Percentiles rank a stretch among this genome's conserved stretches.
These are phyloP conservation scores for Lepidopterella palustris DNA, from an alignment of 495 filamentous ascomycete genomes.

Conservation along the genomic window DNA sequence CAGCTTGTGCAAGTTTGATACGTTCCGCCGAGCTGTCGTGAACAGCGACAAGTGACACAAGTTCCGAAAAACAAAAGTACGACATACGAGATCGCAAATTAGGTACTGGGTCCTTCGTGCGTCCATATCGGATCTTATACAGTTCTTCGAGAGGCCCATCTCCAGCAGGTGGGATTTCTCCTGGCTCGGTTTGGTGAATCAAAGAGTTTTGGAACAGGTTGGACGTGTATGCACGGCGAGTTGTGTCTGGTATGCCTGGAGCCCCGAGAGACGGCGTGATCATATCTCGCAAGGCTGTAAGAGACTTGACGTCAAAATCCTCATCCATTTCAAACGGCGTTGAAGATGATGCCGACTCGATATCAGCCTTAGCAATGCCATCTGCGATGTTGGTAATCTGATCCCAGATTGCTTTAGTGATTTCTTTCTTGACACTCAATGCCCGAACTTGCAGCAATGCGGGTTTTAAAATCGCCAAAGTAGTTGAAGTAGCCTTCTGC, in stretches of 20 bases:
- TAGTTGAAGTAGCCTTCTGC: conserved; percentile 66
- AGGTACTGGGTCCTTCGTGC: conserved; percentile 61
- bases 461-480: conserved; percentile 60
- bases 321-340: conserved; percentile 55
- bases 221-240: conserved; percentile 63
- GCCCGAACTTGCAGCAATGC: conserved; percentile 44
- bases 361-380: conserved; percentile 54
- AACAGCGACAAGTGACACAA: conserved; percentile 46
- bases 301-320: conserved; percentile 71
- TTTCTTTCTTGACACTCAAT: conserved; percentile 38
- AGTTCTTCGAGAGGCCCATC: conserved; percentile 54
- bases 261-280: conserved; percentile 70
- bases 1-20: conserved; percentile 62
- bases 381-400: conserved; percentile 53
- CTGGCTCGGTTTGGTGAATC: conserved; percentile 61
- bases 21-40: conserved; percentile 37
- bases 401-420: conserved; percentile 48
- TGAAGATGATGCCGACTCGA: conserved; percentile 37
- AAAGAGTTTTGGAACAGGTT: conserved; percentile 79
- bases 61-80: conserved; percentile 69
- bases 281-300: conserved; percentile 58
- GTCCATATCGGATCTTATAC: conserved; percentile 58
- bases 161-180: conserved; percentile 43
- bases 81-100: conserved; percentile 63
- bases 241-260: conserved; percentile 54